Evolutionary conservation across 805 yeast species (phyloP), one percentile per base, ranked within the genome.

Genomic region (Yarrowia divulgata): DNA sequence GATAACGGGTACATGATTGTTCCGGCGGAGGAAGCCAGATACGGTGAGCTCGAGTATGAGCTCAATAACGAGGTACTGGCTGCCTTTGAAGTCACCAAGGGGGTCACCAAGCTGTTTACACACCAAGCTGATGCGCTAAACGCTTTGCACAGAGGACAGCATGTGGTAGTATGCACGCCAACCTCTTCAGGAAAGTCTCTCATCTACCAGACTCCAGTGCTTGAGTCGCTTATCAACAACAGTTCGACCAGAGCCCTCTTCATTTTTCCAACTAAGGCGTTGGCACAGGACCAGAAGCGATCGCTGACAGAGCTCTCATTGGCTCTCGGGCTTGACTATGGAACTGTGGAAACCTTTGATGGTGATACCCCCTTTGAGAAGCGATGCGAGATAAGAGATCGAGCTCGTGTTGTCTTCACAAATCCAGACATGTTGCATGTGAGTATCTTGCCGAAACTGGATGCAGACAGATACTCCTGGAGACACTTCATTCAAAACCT

Each of bases 151-250:
- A 73, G 79, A 0, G 87, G 87, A 0, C 81, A 85, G 60, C 88
- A 93, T 77, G 92, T 93, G 5, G 90, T 95, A 52, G 88, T 93
- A 2, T 88, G 97, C n/a, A 95, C 99, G 0, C 87, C 98, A 0
- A 95, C 99, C 0, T 92, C 98, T 0, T 93, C 98, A 0, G 99
- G 99, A 60, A 95, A 95, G 74, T 93, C 98, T 0, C 81, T 95
- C 71, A 90, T 95, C 37, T 95, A 93, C 75, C 99, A 95, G 77
- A 78, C 93, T 1, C 97, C 98, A 0, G 90, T 94, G 2, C 76
- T 93, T 63, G 80, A 79, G n/a, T 73, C 74, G 0, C 58, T 74
- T 6, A 34, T 62, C 9, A 34, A 63, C 18, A 66, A 70, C 40
- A 40, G 74, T 80, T 0, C 49, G 2, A 48, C 85, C 5, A 90